These are phyloP conservation scores for Pleurotus cornucopiae DNA, from an alignment of 768 basidiomycete genomes.

Conservation along the genomic window DNA sequence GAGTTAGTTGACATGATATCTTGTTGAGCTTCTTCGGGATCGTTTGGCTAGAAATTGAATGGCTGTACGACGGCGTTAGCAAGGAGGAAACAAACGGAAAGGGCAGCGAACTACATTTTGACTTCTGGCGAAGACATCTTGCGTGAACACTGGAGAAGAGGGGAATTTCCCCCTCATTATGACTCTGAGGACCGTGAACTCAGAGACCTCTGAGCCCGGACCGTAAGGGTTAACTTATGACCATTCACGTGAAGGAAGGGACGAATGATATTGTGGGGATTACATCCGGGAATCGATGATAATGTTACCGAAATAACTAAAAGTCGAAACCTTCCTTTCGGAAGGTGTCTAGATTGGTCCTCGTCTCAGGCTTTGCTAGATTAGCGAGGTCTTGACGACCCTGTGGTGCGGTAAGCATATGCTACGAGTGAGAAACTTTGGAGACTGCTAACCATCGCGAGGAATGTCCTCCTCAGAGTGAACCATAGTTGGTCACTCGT, in stretches of 20 bases:
- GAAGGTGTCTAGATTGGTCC: slow-evolving; percentile 67
- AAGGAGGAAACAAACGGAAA: not conserved
- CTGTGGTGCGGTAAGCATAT: slow-evolving; percentile 32
- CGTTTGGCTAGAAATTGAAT: slow-evolving; percentile 31
- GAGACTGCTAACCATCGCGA: slow-evolving; percentile 62
- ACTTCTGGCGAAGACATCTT: slow-evolving; percentile 14
- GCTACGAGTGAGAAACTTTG: slow-evolving; percentile 3
- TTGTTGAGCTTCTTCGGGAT: slow-evolving; percentile 58
- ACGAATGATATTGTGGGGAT: slow-evolving; percentile 2
- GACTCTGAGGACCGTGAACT: too few relatives aligned
- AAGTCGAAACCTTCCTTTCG: slow-evolving; percentile 88
- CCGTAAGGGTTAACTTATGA: slow-evolving; percentile 9
- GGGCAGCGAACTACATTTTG: slow-evolving; percentile 7
- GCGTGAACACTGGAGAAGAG: too few relatives aligned
- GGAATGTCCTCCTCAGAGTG: slow-evolving; percentile 78
- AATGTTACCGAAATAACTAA: slow-evolving; percentile 26
- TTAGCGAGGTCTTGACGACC: slow-evolving; percentile 81
- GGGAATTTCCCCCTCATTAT: too few relatives aligned
- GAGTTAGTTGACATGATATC: slow-evolving; percentile 68
- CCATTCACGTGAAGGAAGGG: not conserved
- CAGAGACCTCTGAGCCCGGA: not conserved
- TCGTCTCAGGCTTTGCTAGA: slow-evolving; percentile 57
- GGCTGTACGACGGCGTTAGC: slow-evolving; percentile 23
- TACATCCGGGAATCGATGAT: not conserved
- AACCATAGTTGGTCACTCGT: slow-evolving; percentile 87